Evolutionary conservation across 768 basidiomycete genomes (phyloP).

Genomic region (Podaxis mareebaensis): DNA sequence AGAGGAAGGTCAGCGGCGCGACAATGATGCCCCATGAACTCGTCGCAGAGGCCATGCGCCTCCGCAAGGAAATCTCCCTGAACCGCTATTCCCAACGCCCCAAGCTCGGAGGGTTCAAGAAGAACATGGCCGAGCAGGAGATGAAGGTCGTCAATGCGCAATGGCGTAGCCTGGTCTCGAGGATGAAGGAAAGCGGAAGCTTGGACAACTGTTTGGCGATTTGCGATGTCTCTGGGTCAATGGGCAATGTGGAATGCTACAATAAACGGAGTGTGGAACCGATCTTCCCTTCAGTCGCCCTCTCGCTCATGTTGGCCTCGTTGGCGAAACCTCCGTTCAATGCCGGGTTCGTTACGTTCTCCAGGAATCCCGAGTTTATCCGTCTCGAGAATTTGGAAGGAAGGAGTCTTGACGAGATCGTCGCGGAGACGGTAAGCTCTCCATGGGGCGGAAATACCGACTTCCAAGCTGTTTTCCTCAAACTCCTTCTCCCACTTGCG

Average conservation of each 20-base stretch:
- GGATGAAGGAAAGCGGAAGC: slow-evolving; percentile 52
- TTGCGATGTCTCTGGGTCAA: slow-evolving; percentile 76
- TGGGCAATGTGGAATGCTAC: slow-evolving; percentile 41
- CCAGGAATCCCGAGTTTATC: slow-evolving; percentile 47
- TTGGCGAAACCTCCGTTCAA: slow-evolving; percentile 66
- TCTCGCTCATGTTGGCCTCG: slow-evolving; percentile 65
- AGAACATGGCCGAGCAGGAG: slow-evolving; percentile 33
- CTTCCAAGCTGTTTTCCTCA: slow-evolving; percentile 58
- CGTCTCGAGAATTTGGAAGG: slow-evolving; percentile 40
- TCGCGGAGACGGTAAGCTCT: slow-evolving; percentile 34
- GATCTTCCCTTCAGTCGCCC: slow-evolving; percentile 61
- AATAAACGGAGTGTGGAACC: slow-evolving; percentile 32
- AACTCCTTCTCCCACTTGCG: slow-evolving; percentile 64
- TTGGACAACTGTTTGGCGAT: slow-evolving; percentile 65
- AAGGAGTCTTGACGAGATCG: slow-evolving; percentile 35
- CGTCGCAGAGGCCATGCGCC: slow-evolving; percentile 36
- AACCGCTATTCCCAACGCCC: slow-evolving; percentile 20
- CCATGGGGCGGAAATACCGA: slow-evolving; percentile 64
- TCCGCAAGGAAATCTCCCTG: neutral
- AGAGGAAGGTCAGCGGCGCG: slow-evolving; percentile 61
- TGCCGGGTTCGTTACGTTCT: slow-evolving; percentile 71
- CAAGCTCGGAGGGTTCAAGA: slow-evolving; percentile 27
- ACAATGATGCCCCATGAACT: slow-evolving; percentile 68
- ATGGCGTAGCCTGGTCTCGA: slow-evolving; percentile 61
- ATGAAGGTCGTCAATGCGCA: slow-evolving; percentile 58